Base-by-base conservation (phyloP, 148 eudicot species). In the Persicaria tinctoria region DNA sequence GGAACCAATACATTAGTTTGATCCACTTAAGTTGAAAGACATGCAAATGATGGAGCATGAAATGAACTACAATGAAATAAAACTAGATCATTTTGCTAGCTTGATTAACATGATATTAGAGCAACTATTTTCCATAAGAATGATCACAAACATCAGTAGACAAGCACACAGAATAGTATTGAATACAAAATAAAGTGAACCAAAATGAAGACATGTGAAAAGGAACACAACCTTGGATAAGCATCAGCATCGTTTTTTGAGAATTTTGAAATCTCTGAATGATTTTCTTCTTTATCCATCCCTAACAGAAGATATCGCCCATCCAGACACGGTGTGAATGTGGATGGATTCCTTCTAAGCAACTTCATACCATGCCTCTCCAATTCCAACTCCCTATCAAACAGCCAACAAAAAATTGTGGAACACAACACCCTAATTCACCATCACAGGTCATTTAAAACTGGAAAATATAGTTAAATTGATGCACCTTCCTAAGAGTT, bases 321-420 rank as follows among this genome's bases (percentile, higher is more conserved):
- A 72, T 95, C 97, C 66, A 85, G 78, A 84, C 92, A 89, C 20
- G 97, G 97, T 74, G 97, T 92, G 81, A 95, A 95, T 45, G 97
- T 89, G 5, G 99, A 89, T 7, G 97, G 94, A 78, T 70, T 86
- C 84, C 97, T 85, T 75, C 74, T 89, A 83, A 95, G 50, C 81
- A 95, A 53, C 79, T 88, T 95, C 92, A 95, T 75, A 53, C 99
- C 99, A 79, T 90, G 93, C 76, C 92, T 90, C 78, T 60, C 80
- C 73, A 92, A 79, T 82, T 95, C 93, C 87, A 95, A 70, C 72
- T 90, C 99, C n/a, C n/a, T n/a, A n/a, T n/a, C n/a, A n/a, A n/a
- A n/a, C n/a, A n/a, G n/a, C n/a, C n/a, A n/a, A n/a, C n/a, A n/a
- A n/a, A n/a, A n/a, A n/a, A n/a, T n/a, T n/a, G n/a, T n/a, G n/a